A percentile compares a stretch with the other conserved stretches of the same genome.
These are phyloP conservation scores for Mycena indigotica DNA, from an alignment of 768 basidiomycete genomes.

Conservation along the genomic window DNA sequence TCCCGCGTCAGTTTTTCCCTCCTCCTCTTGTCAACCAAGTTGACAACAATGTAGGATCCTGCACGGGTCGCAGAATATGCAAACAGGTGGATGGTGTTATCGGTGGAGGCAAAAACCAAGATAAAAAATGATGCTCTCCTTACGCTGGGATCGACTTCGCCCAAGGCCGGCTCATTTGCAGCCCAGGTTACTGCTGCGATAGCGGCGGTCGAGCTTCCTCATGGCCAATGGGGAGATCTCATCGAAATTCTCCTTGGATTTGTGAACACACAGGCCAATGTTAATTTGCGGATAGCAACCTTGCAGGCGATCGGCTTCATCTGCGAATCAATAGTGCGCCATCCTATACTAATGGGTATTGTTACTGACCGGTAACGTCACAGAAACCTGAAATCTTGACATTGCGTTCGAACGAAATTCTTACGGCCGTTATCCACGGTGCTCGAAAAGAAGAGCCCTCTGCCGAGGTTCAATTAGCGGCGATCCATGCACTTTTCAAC, in stretches of 20 bases:
- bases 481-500: slow-evolving; percentile 90
- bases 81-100: slow-evolving; percentile 81
- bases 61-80: slow-evolving; percentile 75
- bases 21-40: slow-evolving; percentile 23
- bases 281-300: slow-evolving; percentile 80
- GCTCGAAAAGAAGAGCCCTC: slow-evolving; percentile 95
- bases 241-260: slow-evolving; percentile 88
- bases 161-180: slow-evolving; percentile 81
- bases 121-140: slow-evolving; percentile 87
- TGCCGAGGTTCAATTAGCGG: slow-evolving; percentile 87
- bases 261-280: slow-evolving; percentile 73
- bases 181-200: slow-evolving; percentile 95
- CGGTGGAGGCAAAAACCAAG: slow-evolving; percentile 65
- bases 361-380: slow-evolving; percentile 21
- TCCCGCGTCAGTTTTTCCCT: slow-evolving; percentile 70
- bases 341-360: slow-evolving; percentile 3
- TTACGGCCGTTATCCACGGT: slow-evolving; percentile 98
- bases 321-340: slow-evolving; percentile 92
- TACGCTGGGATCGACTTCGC: slow-evolving; percentile 72
- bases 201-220: slow-evolving; percentile 89
- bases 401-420: slow-evolving; percentile 91
- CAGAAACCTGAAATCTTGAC: slow-evolving; percentile 93
- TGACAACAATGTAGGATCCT: slow-evolving; percentile 55
- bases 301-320: slow-evolving; percentile 96
- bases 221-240: slow-evolving; percentile 85